Conservation (phyloP, 305 asterid genomes). For the Solanum hybrid region DNA sequence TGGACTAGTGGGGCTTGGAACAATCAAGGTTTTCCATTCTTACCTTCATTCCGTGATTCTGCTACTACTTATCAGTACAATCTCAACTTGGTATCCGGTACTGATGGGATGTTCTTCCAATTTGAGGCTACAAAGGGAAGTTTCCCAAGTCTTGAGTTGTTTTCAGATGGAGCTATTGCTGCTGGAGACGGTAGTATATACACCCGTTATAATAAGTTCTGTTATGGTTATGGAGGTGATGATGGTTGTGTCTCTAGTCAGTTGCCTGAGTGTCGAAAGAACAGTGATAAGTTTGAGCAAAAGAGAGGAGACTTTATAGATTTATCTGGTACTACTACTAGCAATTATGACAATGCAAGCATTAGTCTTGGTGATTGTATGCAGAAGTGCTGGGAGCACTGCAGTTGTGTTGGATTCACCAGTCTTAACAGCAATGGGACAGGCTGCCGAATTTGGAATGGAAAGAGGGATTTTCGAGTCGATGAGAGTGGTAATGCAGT, state of each 20-base stretch:
- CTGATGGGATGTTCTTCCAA: slow-evolving; percentile 6
- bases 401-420: slow-evolving; percentile 15
- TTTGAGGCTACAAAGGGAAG: neutral
- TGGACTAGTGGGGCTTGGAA: slow-evolving; percentile 27
- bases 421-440: neutral
- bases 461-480: neutral
- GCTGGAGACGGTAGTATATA: neutral
- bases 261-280: slow-evolving; percentile 12
- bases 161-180: slow-evolving; percentile 8
- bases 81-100: neutral
- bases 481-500: neutral
- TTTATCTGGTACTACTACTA: neutral
- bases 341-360: neutral
- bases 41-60: neutral
- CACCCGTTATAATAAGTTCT: neutral
- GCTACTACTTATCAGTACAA: neutral
- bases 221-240: slow-evolving; percentile 18
- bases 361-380: slow-evolving; percentile 15
- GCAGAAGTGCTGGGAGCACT: slow-evolving; percentile 19
- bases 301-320: slow-evolving; percentile 3
- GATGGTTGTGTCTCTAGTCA: slow-evolving; percentile 10
- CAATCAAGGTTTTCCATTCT: slow-evolving; percentile 3
- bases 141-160: slow-evolving; percentile 3
- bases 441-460: slow-evolving; percentile 13
- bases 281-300: neutral